phyloP scores from a whole-genome alignment of 352 stramenopile species.

The Globisporangium ultimum region DNA sequence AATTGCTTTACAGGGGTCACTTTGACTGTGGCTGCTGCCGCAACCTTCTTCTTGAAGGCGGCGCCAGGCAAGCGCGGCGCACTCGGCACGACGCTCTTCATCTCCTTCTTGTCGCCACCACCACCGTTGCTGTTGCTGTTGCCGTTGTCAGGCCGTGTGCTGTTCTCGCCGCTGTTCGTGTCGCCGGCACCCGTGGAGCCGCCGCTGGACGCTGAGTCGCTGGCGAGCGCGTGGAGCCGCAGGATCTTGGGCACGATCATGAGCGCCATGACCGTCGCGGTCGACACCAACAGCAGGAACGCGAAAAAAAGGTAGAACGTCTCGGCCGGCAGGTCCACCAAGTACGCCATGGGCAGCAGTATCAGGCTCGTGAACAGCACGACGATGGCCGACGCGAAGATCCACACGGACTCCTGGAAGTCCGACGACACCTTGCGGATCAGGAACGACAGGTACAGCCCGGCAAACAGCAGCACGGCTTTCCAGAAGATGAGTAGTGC shows the following conservation, averaged over 20 bases:
- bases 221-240: background rate
- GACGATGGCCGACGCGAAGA: constrained; percentile 22
- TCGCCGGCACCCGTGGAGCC: no score
- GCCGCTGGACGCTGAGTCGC: no score
- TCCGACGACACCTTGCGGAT: constrained; percentile 51
- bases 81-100: no score
- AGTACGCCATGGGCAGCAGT: constrained; percentile 25
- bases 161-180: no score
- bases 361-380: constrained; percentile 25
- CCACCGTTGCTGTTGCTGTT: no score
- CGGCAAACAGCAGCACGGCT: constrained; percentile 35
- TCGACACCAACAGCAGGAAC: constrained; percentile 14
- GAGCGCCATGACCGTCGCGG: constrained; percentile 19
- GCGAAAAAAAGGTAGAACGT: constrained; percentile 25
- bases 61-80: no score
- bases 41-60: no score
- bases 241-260: constrained; percentile 23
- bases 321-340: constrained; percentile 19
- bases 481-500: constrained; percentile 61
- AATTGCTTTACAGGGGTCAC: no score
- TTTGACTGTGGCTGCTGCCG: no score
- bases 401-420: constrained; percentile 25
- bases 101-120: no score
- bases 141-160: no score
- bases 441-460: constrained; percentile 49